phyloP scores from a whole-genome alignment of 768 basidiomycete genomes.

The Dacryopinax spathularia region DNA sequence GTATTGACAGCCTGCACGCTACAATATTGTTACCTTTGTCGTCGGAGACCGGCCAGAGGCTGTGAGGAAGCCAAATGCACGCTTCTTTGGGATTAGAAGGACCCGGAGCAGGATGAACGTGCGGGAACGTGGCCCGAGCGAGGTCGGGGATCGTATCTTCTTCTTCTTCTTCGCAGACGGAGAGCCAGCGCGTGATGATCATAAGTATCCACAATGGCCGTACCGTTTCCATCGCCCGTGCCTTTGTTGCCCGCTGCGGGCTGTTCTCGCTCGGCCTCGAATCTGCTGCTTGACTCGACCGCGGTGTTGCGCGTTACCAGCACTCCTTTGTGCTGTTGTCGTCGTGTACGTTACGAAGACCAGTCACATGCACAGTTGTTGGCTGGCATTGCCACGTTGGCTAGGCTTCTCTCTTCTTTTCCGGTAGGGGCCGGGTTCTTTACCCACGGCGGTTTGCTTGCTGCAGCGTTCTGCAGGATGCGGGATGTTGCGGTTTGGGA shows the following conservation, averaged over 20 bases:
- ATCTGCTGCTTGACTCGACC: neutral
- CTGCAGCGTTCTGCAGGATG: neutral
- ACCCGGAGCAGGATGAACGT: neutral
- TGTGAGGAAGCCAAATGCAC: neutral
- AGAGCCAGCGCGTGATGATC: neutral
- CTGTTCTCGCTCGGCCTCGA: too few species aligned
- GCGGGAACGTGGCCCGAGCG: neutral
- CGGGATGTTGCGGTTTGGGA: neutral
- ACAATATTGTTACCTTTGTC: neutral
- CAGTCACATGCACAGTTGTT: neutral
- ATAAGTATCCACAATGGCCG: neutral
- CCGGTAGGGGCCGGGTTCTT: neutral
- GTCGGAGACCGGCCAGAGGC: slow-evolving; percentile 3
- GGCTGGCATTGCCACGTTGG: neutral
- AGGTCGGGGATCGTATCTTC: neutral
- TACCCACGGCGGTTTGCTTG: neutral
- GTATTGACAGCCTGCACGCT: too few species aligned
- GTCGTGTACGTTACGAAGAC: neutral
- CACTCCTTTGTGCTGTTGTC: neutral
- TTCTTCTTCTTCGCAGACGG: too few species aligned
- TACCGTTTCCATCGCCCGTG: too few species aligned
- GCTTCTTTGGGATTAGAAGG: neutral
- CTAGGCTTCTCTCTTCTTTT: neutral
- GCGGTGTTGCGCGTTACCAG: neutral
- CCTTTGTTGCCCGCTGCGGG: too few species aligned